Evolutionary conservation across 192 early-diverging fungal species (phyloP), one percentile per base, ranked within the genome.

Genomic region (Coemansia biformis): DNA sequence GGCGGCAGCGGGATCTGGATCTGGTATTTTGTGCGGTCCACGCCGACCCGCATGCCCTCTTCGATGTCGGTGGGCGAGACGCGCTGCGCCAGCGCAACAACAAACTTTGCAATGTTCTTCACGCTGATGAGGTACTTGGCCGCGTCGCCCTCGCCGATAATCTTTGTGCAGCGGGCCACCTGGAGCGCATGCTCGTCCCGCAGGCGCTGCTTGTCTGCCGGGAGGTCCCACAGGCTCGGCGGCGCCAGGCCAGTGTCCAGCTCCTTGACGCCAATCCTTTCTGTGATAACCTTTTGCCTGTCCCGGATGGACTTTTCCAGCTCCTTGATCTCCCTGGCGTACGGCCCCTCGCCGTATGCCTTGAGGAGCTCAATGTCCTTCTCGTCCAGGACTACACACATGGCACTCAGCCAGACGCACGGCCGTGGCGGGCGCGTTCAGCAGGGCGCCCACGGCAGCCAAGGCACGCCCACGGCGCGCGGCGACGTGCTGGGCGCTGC

Each of bases 21-120:
- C 74, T 99, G 96, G 75, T 96, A 98, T 68, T 99, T 99, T 57
- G 80, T 87, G 35, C 96, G 90, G 69, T 99, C 96, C 11, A 96
- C 95, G 42, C 93, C 93, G 30, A 97, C 92, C 43, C 94, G 88
- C 89, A 97, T 99, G 43, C 94, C 91, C 63, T 99, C 96, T 45
- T 99, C 96, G 72, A 99, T 92, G 78, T 99, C 96, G 0, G 96
- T 99, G 18, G 96, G 94, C 8, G 96, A 90, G 16, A 98, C 96
- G 19, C 89, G 83, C 66, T 96, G 87, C 9, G 92, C 94, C 31
- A 99, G 75, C 8, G 88, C 93, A 23, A 99, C 96, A 9, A 99
- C 96, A 78, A 95, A 99, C 66, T 99, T 99, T 43, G 93, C 96
- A 71, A 96, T 91, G 74, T 96, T 91, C 77, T 96, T 96, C 38